Evolutionary conservation across 148 eudicot species (phyloP).

Genomic region (Heliamphora exappendiculata): DNA sequence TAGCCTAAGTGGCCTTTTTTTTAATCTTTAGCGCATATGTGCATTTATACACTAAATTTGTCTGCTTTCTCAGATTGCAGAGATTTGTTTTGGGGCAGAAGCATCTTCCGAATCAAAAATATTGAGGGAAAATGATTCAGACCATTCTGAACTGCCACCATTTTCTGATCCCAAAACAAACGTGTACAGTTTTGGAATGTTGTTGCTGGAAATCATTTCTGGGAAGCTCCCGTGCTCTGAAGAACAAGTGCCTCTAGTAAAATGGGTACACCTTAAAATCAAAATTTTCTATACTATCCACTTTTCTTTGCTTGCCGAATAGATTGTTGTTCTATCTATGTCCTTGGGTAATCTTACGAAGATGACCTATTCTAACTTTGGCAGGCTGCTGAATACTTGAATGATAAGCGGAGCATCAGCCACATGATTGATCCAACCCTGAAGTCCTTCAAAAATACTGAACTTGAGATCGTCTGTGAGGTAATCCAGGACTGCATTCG

Average conservation of each 20-base stretch:
- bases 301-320: not conserved
- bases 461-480: constrained; percentile 61
- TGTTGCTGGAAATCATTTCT: constrained; percentile 74
- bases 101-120: constrained; percentile 25
- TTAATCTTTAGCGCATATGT: not conserved
- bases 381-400: constrained; percentile 51
- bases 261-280: constrained; percentile 49
- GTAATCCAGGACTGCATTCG: constrained; percentile 54
- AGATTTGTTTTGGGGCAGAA: constrained; percentile 42
- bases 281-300: not conserved
- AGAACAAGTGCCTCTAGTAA: constrained; percentile 53
- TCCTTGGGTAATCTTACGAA: not conserved
- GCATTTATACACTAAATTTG: not conserved
- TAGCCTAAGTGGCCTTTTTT: too few species aligned
- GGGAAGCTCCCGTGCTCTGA: constrained; percentile 62
- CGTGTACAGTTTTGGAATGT: constrained; percentile 59
- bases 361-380: not conserved
- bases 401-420: constrained; percentile 29
- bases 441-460: constrained; percentile 50
- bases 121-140: constrained; percentile 28
- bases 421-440: constrained; percentile 55
- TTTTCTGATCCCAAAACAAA: constrained; percentile 46
- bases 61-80: constrained; percentile 50
- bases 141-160: constrained; percentile 29
- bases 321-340: not conserved